These are phyloP conservation scores for Cadophora luteo-olivacea DNA, from an alignment of 2,329 filamentous ascomycete species.

Conservation along the genomic window DNA sequence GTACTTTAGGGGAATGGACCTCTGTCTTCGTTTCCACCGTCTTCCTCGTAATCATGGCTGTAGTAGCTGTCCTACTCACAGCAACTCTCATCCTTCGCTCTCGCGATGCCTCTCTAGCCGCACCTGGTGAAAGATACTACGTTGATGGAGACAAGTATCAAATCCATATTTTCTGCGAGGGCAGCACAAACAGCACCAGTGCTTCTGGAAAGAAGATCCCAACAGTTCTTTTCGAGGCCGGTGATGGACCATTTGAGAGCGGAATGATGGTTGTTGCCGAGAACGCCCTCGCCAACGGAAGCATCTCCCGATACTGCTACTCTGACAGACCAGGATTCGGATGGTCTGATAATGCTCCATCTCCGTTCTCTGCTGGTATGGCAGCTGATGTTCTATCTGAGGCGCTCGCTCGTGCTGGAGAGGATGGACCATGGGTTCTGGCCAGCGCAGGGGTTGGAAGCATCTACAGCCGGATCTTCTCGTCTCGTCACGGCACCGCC, in stretches of 20 bases:
- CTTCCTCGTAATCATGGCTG: conserved; percentile 70
- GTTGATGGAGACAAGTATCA: conserved; percentile 87
- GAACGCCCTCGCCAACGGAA: conserved; percentile 76
- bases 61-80: conserved; percentile 77
- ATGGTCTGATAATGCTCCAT: conserved; percentile 91
- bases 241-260: conserved; percentile 79
- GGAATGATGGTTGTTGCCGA: conserved; percentile 83
- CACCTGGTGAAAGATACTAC: conserved; percentile 77
- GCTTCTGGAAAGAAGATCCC: conserved; percentile 64
- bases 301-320: conserved; percentile 90
- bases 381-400: conserved; percentile 89
- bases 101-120: conserved; percentile 75
- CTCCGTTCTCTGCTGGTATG: conserved; percentile 91
- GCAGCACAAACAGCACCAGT: conserved; percentile 65
- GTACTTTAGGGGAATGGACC: conserved; percentile 83
- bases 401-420: conserved; percentile 78
- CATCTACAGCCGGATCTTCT: conserved; percentile 90
- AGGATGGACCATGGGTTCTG: conserved; percentile 87
- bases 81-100: conserved; percentile 80
- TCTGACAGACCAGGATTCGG: conserved; percentile 90
- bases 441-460: conserved; percentile 87
- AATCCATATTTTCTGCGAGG: conserved; percentile 84
- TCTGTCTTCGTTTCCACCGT: conserved; percentile 79
- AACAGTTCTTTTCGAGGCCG: conserved; percentile 86
- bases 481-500: conserved; percentile 77